Percentiles rank a stretch among this genome's conserved stretches.
phyloP scores from a whole-genome alignment of 257 asterid genomes.

The Cinchona pubescens region DNA sequence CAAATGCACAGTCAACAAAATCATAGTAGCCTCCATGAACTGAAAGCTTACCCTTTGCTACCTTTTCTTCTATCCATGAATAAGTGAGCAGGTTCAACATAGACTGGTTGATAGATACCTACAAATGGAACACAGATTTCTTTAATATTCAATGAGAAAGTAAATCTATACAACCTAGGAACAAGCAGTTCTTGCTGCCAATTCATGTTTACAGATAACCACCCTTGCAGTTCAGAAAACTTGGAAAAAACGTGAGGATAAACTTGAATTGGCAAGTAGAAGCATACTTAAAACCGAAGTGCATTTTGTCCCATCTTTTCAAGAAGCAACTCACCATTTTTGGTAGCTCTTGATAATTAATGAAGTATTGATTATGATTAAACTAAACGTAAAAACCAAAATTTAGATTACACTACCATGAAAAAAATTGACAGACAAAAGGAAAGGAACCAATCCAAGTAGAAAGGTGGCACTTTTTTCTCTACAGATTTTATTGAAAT shows the following conservation, averaged over 20 bases:
- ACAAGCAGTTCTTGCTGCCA: background rate
- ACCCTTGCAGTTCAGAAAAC: background rate
- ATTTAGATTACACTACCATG: background rate
- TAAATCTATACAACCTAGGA: background rate
- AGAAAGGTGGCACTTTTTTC: background rate
- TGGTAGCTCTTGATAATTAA: background rate
- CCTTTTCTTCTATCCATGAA: constrained; percentile 82
- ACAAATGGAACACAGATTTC: constrained; percentile 10
- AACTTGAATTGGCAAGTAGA: background rate
- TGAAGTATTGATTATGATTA: background rate
- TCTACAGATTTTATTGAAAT: background rate
- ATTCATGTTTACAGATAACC: background rate
- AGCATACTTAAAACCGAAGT: background rate
- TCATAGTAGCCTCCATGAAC: constrained; percentile 96
- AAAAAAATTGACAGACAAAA: background rate
- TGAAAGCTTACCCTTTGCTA: constrained; percentile 49
- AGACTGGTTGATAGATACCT: constrained; percentile 90
- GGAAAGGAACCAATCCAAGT: background rate
- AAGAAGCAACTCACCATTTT: background rate
- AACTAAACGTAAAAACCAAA: background rate
- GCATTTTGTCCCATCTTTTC: background rate
- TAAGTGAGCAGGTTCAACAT: constrained; percentile 71
- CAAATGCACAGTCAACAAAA: constrained; percentile 76
- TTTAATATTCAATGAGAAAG: background rate
- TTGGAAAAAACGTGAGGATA: background rate